Conservation (phyloP, 2,329 filamentous ascomycete genomes). For the Macroventuria anomochaeta region DNA sequence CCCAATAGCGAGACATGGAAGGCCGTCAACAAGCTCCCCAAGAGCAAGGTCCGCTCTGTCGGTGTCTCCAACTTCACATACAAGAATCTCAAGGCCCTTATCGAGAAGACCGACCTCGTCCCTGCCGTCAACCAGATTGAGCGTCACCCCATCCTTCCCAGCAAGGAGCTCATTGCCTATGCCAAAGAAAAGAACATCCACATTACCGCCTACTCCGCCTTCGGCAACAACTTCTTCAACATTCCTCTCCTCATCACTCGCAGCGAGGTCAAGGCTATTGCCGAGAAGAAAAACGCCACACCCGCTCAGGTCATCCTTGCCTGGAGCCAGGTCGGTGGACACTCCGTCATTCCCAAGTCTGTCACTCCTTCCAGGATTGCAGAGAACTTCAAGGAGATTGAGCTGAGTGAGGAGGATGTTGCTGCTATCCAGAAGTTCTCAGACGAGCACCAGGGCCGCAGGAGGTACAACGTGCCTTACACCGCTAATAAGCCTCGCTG, state of each 20-base stretch:
- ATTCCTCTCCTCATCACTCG: conserved; percentile 70
- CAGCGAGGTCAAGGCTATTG: conserved; percentile 71
- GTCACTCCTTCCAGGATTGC: conserved; percentile 36
- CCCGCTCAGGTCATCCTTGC: conserved; percentile 81
- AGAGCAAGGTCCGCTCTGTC: conserved; percentile 45
- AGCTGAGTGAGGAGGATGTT: conserved; percentile 32
- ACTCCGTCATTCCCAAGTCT: conserved; percentile 41
- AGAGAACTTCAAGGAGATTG: conserved; percentile 41
- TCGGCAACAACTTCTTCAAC: conserved; percentile 49
- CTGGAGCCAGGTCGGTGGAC: conserved; percentile 77
- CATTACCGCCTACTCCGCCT: conserved; percentile 54
- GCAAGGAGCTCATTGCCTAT: conserved; percentile 38
- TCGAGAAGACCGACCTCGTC: conserved; percentile 54
- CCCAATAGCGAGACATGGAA: conserved; percentile 42
- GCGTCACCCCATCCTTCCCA: conserved; percentile 39
- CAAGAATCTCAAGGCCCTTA: conserved; percentile 58
- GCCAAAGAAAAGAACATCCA: conserved; percentile 42
- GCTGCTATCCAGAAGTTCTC: conserved; percentile 56
- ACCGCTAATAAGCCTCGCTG: conserved; percentile 53
- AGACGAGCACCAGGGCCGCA: conserved; percentile 49
- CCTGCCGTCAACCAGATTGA: conserved; percentile 43
- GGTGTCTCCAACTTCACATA: conserved; percentile 44
- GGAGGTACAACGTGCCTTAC: conserved; percentile 41
- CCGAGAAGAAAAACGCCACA: conserved; percentile 67
- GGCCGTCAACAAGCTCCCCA: conserved; percentile 50